Evolutionary conservation across 2,329 filamentous ascomycete species (phyloP), one percentile per base, ranked within the genome.

Genomic region (Lojkania enalia): DNA sequence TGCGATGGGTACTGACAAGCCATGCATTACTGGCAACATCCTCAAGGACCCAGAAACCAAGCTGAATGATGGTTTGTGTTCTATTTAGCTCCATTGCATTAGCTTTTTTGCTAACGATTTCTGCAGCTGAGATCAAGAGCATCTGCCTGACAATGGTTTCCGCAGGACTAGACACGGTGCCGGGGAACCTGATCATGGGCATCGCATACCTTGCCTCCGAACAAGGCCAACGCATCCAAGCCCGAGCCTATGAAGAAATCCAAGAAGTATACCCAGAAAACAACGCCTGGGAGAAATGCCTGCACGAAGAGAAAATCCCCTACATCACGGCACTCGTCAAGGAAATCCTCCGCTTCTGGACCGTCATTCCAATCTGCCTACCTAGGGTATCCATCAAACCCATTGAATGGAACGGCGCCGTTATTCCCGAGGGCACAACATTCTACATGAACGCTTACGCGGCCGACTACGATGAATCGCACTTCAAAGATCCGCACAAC

Each of bases 101-200:
- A 20, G 12, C 20, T 15, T 16, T 5, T 29, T 11, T 29, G n/a
- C 51, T 58, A 33, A 60, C 46, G 35, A 2, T 14, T 63, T 3
- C 63, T 67, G 30, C 42, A 87, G 85, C 81, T 11, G 88, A 91
- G 66, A 77, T 91, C 38, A 89, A 87, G 68, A 88, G 86, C 2
- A 89, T 94, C 55, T 89, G 88, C 63, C 71, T 94, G 18, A 90
- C 87, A 18, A 90, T 92, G 81, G 85, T 92, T 0, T 87, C 85
- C 1, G 88, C 87, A 0, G 88, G 88, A 14, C 79, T 92, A 13
- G 88, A 94, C 63, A 94, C 88, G 0, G 85, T 94, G 1, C 86
- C 88, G 0, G 86, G 84, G 9, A 91, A 90, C 50, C 71, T 92
- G 7, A 85, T 90, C 58, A 89, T 90, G 85, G 84, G 85, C 11